These are phyloP conservation scores for Termitomyces sp. DNA, from an alignment of 768 basidiomycete species.

Conservation along the genomic window DNA sequence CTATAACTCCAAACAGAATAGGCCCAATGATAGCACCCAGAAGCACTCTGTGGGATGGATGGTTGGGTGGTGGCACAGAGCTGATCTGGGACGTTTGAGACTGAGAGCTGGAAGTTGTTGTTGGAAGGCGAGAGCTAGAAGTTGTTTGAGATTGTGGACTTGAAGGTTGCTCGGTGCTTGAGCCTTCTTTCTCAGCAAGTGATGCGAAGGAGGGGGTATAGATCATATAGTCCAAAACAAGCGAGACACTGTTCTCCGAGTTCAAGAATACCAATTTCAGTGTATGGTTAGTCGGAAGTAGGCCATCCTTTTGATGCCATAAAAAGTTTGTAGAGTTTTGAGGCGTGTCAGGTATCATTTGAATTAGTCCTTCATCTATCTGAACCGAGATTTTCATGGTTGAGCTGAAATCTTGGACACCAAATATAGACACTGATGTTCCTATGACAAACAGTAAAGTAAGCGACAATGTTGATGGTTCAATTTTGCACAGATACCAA, in stretches of 20 bases:
- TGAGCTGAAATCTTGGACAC: neutral
- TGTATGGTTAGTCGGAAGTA: neutral
- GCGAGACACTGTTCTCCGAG: too few species aligned
- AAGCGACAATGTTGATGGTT: neutral
- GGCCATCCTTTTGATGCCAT: neutral
- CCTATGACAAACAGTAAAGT: neutral
- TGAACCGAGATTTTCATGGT: accelerated
- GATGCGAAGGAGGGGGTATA: neutral
- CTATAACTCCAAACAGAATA: too few species aligned
- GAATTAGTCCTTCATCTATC: neutral
- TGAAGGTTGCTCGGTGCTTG: too few species aligned
- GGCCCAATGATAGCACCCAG: neutral
- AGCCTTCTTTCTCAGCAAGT: neutral
- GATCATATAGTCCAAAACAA: neutral
- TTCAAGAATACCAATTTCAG: neutral
- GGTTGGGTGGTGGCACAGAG: neutral
- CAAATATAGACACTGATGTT: neutral
- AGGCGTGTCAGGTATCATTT: accelerated
- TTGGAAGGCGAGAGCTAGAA: neutral
- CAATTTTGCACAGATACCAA: neutral
- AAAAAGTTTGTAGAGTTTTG: neutral
- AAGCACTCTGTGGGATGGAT: neutral
- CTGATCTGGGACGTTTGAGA: too few species aligned
- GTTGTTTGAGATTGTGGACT: too few species aligned
- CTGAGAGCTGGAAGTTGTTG: too few species aligned